phyloP scores from a whole-genome alignment of 1,139 yeast genomes.

The Tardiomyces blankii region DNA sequence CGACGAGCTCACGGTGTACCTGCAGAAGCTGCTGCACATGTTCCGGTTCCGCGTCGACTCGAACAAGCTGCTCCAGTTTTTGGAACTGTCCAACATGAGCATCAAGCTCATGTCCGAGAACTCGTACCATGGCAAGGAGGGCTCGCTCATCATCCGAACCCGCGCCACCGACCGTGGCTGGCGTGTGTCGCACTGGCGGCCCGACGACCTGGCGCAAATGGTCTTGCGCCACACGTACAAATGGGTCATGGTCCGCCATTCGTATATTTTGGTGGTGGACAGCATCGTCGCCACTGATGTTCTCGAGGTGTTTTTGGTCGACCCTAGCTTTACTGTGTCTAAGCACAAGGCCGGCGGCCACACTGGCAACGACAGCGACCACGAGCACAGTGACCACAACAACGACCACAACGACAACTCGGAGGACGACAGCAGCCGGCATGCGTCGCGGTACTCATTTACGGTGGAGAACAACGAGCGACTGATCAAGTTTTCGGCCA shows the following conservation, averaged over 20 bases:
- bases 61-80: slow-evolving; percentile 69
- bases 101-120: slow-evolving; percentile 74
- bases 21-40: slow-evolving; percentile 46
- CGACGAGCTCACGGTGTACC: slow-evolving; percentile 32
- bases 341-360: background rate
- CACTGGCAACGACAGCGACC: slow-evolving; percentile 1
- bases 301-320: slow-evolving; percentile 81
- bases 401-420: no score
- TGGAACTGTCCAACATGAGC: slow-evolving; percentile 84
- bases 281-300: slow-evolving; percentile 82
- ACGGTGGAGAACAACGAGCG: slow-evolving; percentile 72
- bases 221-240: slow-evolving; percentile 81
- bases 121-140: slow-evolving; percentile 82
- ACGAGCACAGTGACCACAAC: slow-evolving; percentile 1
- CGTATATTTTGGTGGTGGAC: slow-evolving; percentile 77
- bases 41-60: slow-evolving; percentile 71
- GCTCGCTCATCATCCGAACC: slow-evolving; percentile 67
- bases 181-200: slow-evolving; percentile 84
- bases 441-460: slow-evolving; percentile 28
- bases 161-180: slow-evolving; percentile 87
- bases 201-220: slow-evolving; percentile 59
- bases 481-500: slow-evolving; percentile 61
- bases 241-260: slow-evolving; percentile 81
- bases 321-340: slow-evolving; percentile 48
- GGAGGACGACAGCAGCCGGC: no score